A percentile compares a stretch with the other conserved stretches of the same genome.
Conservation (phyloP, 352 stramenopile genomes). For the Phytophthora uliginosa region DNA sequence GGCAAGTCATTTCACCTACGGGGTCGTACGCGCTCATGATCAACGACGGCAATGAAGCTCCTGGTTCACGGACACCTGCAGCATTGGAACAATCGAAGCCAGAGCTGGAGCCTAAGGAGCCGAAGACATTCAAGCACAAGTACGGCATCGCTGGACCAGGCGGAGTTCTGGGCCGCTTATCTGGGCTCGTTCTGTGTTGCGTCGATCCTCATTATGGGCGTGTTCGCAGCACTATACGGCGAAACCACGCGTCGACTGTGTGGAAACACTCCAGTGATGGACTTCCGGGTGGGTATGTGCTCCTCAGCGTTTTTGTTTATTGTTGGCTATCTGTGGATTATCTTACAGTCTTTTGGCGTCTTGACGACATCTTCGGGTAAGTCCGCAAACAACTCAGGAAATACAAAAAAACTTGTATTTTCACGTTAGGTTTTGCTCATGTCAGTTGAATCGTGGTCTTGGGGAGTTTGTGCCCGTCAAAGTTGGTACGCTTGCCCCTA, state of each 20-base stretch:
- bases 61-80: background rate
- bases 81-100: background rate
- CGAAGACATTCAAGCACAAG: constrained; percentile 22
- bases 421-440: constrained; percentile 19
- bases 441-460: constrained; percentile 63
- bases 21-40: constrained; percentile 18
- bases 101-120: background rate
- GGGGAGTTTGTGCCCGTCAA: constrained; percentile 54
- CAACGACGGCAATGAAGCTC: constrained; percentile 1
- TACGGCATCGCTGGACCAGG: constrained; percentile 62
- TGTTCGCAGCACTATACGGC: constrained; percentile 86
- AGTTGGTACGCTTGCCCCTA: constrained; percentile 74
- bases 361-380: constrained; percentile 71
- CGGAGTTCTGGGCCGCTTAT: constrained; percentile 89
- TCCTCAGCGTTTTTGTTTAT: constrained; percentile 67
- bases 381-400: background rate
- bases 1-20: constrained; percentile 2
- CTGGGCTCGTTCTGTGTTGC: constrained; percentile 86
- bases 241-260: constrained; percentile 51
- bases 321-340: constrained; percentile 76
- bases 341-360: constrained; percentile 64
- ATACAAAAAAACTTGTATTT: background rate
- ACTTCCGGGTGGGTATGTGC: constrained; percentile 54
- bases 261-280: background rate
- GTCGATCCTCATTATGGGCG: constrained; percentile 90